Base-by-base conservation (phyloP, 768 basidiomycete species). In the Panaeolus papilionaceus region DNA sequence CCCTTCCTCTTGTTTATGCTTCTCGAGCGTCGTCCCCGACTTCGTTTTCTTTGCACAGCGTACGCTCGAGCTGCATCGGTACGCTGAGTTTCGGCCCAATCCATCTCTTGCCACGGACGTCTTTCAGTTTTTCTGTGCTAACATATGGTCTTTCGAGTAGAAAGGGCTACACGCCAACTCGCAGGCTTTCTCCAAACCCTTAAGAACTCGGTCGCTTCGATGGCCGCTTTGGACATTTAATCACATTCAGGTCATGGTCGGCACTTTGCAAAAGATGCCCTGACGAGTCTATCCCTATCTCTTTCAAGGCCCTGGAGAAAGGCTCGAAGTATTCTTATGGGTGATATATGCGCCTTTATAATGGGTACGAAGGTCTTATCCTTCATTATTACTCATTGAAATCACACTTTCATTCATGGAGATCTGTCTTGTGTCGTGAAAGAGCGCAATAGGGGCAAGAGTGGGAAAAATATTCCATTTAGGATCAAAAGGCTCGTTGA, bases 381-480 rank as follows among this genome's bases (percentile, higher is more conserved):
- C 33, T 33, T 33, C 28, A 33, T 33, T 33, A 33, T 33, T 33
- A 33, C 33, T 33, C 33, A 33, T 33, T 33, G 33, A 33, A 33
- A 33, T 33, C 1, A 33, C 33, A 33, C 33, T 33, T 33, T 33
- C 33, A 33, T 33, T 33, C 33, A 33, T 33, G 33, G 33, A 33
- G 33, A 33, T 33, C 33, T 33, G 33, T 33, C 33, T 1, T 33
- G 33, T 3, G 33, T 2, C 5, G 33, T 33, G 33, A 33, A 33
- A 40, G 39, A 10, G 39, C 9, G 39, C 9, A 10, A 58, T 33
- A 58, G 54, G 54, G 54, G 54, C 20, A 51, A 26, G 49, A 26
- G 49, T 51, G 49, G 33, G 54, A 37, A 58, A 28, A 37, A 58
- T 23, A 58, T 58, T 58, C 54, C 28, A 28, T 28, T 58, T 58